A percentile compares a stretch with the other conserved stretches of the same genome.
Conservation (phyloP, 2,329 filamentous ascomycete genomes). For the Ophiostoma tasmaniense region DNA sequence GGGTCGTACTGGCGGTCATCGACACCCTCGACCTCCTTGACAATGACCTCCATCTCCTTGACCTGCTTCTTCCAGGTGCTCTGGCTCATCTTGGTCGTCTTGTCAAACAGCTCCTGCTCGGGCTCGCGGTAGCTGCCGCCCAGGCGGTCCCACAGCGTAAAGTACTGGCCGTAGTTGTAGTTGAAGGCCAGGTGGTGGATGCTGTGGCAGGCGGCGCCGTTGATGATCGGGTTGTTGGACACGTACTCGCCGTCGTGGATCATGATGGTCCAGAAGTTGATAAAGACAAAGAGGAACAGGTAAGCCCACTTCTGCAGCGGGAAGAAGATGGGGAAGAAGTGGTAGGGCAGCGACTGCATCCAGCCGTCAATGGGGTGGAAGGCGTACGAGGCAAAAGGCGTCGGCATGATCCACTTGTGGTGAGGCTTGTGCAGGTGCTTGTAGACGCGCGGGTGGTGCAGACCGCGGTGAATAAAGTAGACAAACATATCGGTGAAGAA, state of each 20-base stretch:
- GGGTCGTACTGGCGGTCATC: constrained; percentile 43
- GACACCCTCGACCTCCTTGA: constrained; percentile 59
- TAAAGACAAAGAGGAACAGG: constrained; percentile 76
- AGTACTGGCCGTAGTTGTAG: constrained; percentile 94
- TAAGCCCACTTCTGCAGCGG: constrained; percentile 88
- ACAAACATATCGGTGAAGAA: constrained; percentile 83
- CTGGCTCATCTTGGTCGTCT: constrained; percentile 76
- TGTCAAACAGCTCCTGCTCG: constrained; percentile 74
- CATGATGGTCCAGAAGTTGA: constrained; percentile 95
- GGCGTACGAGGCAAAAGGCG: constrained; percentile 82
- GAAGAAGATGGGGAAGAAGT: constrained; percentile 86
- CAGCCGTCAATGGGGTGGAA: constrained; percentile 94
- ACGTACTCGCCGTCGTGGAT: constrained; percentile 96
- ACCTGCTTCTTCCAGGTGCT: constrained; percentile 71
- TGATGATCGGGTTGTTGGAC: constrained; percentile 81
- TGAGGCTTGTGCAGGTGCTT: constrained; percentile 91
- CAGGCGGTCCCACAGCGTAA: constrained; percentile 81
- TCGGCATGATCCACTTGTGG: constrained; percentile 99
- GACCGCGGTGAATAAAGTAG: constrained; percentile 82
- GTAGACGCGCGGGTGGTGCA: constrained; percentile 76
- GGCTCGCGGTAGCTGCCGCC: constrained; percentile 81
- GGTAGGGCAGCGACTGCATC: constrained; percentile 81
- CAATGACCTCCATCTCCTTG: constrained; percentile 65
- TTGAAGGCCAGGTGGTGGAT: constrained; percentile 84
- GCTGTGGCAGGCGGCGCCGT: constrained; percentile 89